Evolutionary conservation across 768 basidiomycete genomes (phyloP).

Genomic region (Candolleomyces efflorescens): DNA sequence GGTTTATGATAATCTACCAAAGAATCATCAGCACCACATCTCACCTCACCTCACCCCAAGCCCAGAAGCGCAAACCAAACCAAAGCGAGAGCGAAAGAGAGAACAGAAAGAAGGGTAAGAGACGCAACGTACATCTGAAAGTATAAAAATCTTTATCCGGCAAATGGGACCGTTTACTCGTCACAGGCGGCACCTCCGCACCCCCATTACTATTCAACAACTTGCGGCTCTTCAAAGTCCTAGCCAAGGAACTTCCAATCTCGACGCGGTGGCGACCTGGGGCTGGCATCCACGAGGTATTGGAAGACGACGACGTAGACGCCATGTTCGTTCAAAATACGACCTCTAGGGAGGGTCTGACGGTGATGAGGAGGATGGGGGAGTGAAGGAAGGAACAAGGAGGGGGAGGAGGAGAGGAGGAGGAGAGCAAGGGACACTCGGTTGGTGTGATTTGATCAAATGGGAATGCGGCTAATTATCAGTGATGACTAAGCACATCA

Average conservation of each 20-base stretch:
- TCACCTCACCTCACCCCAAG: not conserved
- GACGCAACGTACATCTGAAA: constrained; percentile 56
- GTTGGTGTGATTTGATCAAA: too few species aligned
- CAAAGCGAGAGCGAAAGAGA: too few species aligned
- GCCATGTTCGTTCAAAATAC: constrained; percentile 17
- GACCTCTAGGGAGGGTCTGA: constrained; percentile 10
- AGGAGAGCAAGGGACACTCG: too few species aligned
- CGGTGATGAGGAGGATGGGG: not conserved
- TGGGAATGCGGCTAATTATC: too few species aligned
- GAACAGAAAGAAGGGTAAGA: too few species aligned
- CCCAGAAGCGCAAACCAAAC: not conserved
- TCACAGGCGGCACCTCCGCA: constrained; percentile 27
- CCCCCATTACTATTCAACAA: constrained; percentile 28
- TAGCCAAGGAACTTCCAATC: constrained; percentile 59
- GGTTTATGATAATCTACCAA: constrained; percentile 72
- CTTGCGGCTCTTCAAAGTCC: constrained; percentile 67
- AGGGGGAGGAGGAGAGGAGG: too few species aligned
- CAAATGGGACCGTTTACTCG: constrained; percentile 38
- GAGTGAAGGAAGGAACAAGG: not conserved
- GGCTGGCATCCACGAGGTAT: constrained; percentile 52
- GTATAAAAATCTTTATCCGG: constrained; percentile 71
- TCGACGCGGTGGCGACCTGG: constrained; percentile 55
- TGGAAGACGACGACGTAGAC: constrained; percentile 23
- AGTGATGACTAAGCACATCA: too few species aligned
- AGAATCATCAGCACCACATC: not conserved